These are phyloP conservation scores for Xylaria sp. DNA, from an alignment of 2,329 filamentous ascomycete genomes.

Conservation along the genomic window DNA sequence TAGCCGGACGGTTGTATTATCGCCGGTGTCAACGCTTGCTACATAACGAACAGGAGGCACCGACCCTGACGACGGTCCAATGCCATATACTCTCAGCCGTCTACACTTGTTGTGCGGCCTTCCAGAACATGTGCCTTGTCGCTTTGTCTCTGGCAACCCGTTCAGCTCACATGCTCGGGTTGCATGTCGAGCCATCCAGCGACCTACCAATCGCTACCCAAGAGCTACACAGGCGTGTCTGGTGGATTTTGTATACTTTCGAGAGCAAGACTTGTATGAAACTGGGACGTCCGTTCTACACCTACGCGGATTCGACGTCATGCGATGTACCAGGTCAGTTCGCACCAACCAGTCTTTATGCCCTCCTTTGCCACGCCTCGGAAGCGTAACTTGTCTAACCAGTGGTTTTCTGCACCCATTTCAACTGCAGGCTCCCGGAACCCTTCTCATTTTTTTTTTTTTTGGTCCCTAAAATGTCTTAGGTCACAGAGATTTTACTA, in stretches of 20 bases:
- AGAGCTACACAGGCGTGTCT: constrained; percentile 58
- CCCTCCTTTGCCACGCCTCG: neutral
- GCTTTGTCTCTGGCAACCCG: constrained; percentile 55
- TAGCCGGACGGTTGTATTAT: constrained; percentile 60
- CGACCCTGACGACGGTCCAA: constrained; percentile 60
- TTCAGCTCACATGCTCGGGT: constrained; percentile 59
- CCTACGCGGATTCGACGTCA: constrained; percentile 50
- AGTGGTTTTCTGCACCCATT: neutral
- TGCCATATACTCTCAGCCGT: constrained; percentile 57
- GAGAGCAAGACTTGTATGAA: constrained; percentile 61
- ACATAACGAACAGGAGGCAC: constrained; percentile 58
- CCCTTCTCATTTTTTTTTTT: neutral
- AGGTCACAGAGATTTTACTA: neutral
- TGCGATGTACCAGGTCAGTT: constrained; percentile 50
- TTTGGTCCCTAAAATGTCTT: neutral
- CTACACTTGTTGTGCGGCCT: constrained; percentile 61
- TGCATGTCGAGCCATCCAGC: constrained; percentile 61
- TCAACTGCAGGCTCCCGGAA: neutral
- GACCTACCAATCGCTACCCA: constrained; percentile 44
- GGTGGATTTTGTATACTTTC: constrained; percentile 63
- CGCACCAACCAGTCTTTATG: neutral
- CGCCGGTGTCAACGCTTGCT: constrained; percentile 59
- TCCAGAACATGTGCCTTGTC: constrained; percentile 60
- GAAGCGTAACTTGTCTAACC: neutral
- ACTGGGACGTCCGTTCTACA: constrained; percentile 57